These are phyloP conservation scores for Boletus pseudopeckii DNA, from an alignment of 768 basidiomycete species.

Conservation along the genomic window DNA sequence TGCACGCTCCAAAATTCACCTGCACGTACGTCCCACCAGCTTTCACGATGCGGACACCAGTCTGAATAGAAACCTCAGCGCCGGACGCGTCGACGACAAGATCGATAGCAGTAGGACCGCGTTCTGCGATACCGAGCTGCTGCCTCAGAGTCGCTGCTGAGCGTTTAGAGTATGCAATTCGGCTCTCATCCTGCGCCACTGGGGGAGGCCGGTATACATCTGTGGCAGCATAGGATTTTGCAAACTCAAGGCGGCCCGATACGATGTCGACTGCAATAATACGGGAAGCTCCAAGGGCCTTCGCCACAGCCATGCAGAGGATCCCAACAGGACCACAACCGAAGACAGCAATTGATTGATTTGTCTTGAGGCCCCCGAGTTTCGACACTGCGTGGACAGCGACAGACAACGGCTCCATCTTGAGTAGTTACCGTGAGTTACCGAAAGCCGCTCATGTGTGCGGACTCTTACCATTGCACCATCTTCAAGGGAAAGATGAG, in stretches of 20 bases:
- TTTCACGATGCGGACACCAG: constrained; percentile 71
- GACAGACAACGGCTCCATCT: constrained; percentile 96
- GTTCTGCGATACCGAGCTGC: constrained; percentile 62
- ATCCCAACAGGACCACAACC: constrained; percentile 90
- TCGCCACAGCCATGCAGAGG: constrained; percentile 94
- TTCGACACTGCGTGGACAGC: constrained; percentile 85
- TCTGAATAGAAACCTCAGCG: constrained; percentile 90
- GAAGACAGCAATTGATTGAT: constrained; percentile 78
- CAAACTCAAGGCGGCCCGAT: constrained; percentile 76
- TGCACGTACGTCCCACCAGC: constrained; percentile 74
- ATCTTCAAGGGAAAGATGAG: constrained; percentile 85
- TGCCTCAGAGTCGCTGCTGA: constrained; percentile 65
- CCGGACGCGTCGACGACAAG: constrained; percentile 90
- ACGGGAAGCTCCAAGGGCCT: constrained; percentile 82
- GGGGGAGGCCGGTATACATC: constrained; percentile 65
- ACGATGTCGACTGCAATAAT: constrained; percentile 85
- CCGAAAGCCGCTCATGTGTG: background rate
- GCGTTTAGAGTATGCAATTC: constrained; percentile 66
- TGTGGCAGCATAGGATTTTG: constrained; percentile 80
- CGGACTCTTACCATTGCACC: constrained; percentile 77
- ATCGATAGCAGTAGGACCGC: constrained; percentile 72
- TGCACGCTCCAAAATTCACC: constrained; percentile 31
- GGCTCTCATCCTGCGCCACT: constrained; percentile 59
- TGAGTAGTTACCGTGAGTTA: constrained; percentile 1
- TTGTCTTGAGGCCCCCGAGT: constrained; percentile 67